Conservation (phyloP, 2,329 filamentous ascomycete species). For the Colletotrichum paranaense region DNA sequence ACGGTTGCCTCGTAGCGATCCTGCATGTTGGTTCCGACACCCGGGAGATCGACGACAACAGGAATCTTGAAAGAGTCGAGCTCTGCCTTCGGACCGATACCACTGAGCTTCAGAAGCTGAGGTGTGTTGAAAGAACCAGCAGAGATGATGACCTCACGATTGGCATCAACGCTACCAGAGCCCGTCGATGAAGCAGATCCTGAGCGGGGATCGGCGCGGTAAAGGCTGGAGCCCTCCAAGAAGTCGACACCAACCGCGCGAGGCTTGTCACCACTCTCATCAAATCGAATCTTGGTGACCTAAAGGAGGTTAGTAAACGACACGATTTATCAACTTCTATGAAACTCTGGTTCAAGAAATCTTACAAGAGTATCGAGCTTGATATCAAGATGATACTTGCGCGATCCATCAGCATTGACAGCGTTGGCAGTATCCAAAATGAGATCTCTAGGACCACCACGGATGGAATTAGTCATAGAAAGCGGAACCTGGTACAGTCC, state of each 20-base stretch:
- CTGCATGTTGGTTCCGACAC: constrained; percentile 62
- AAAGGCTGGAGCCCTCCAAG: constrained; percentile 51
- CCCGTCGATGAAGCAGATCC: constrained; percentile 35
- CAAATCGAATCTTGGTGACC: constrained; percentile 52
- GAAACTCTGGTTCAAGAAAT: not conserved
- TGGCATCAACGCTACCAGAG: constrained; percentile 31
- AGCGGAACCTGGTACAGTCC: constrained; percentile 19
- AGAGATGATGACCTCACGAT: constrained; percentile 60
- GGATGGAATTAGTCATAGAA: constrained; percentile 14
- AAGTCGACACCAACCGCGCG: constrained; percentile 47
- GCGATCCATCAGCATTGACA: constrained; percentile 16
- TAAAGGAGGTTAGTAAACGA: not conserved
- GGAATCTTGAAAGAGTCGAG: constrained; percentile 56
- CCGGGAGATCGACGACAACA: constrained; percentile 56
- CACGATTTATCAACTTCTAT: constrained; percentile 11
- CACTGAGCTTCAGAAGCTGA: constrained; percentile 63
- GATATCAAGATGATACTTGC: constrained; percentile 43
- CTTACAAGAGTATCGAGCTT: constrained; percentile 37
- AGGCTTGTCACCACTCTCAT: constrained; percentile 42
- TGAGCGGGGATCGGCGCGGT: constrained; percentile 55
- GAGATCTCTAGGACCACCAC: constrained; percentile 16
- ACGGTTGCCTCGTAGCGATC: constrained; percentile 53
- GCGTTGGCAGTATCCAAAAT: constrained; percentile 26
- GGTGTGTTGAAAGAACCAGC: constrained; percentile 63
- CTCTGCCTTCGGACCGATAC: constrained; percentile 56